Evolutionary conservation across 305 asterid genomes (phyloP).

Genomic region (Solanum hybrid): DNA sequence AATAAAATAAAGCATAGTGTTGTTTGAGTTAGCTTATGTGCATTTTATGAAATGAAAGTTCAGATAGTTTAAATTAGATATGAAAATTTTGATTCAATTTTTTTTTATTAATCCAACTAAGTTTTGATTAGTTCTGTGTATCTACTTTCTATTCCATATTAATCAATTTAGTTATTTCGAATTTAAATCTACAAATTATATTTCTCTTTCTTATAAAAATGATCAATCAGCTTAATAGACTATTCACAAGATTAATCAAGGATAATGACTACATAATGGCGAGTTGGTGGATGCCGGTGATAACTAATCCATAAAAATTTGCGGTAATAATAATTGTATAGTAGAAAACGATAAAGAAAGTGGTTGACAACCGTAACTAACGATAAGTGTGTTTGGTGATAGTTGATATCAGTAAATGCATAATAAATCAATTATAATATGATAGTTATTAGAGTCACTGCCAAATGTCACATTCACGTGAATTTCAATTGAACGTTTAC

Average conservation of each 20-base stretch:
- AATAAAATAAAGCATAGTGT: not conserved
- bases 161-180: too few relatives aligned
- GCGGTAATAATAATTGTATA: not conserved
- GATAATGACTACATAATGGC: not conserved
- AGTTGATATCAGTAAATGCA: not conserved
- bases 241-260: not conserved
- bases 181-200: too few relatives aligned
- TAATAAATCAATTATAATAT: fast-evolving
- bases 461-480: not conserved
- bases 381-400: not conserved
- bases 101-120: too few relatives aligned
- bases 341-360: not conserved
- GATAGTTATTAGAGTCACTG: not conserved
- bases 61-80: too few relatives aligned
- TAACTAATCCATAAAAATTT: not conserved
- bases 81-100: too few relatives aligned
- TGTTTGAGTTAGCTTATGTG: not conserved
- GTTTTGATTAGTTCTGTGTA: not conserved
- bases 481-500: not conserved
- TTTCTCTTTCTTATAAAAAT: too few relatives aligned
- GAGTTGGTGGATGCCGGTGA: not conserved
- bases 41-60: not conserved
- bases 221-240: not conserved
- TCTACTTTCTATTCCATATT: not conserved
- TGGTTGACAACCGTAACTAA: not conserved